Evolutionary conservation across 1,284 basidiomycete genomes (phyloP), one percentile per base, ranked within the genome.

Genomic region (Marasmius oreades): DNA sequence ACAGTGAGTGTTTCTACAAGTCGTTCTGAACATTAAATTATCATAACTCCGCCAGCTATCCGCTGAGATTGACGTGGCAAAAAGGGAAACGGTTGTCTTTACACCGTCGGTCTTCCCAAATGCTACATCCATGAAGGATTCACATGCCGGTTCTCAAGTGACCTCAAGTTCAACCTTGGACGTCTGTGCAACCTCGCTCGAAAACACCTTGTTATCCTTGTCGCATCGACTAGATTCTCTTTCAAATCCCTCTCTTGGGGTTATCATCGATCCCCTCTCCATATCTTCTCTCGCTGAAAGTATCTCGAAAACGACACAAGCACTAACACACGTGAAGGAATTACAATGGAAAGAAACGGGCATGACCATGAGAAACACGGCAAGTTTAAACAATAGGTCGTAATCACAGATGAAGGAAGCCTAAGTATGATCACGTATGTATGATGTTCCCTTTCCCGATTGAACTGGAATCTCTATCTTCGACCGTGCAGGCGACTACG

Each of bases 251-350:
- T 61, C 61, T 47, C 58, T 70, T 31, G 28, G 28, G 26, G 44
- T 80, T 7, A 33, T 33, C 12, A 50, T 50, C 51, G 85, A 90
- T 62, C 74, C 77, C 22, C 55, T 63, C 18, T 71, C 77, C 16
- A 79, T 92, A 52, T 79, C 77, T 24, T 71, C 75, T 47, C 83
- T 81, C 3, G 87, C 88, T n/a, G 86, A 90, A 59, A 81, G 86
- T 1, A 87, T 92, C 46, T 69, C 73, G 46, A 88, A 84, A 65
- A 82, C 87, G 12, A 77, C 82, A 2, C 77, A 82, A 60, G 87
- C 88, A 10, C 70, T 91, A 55, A 69, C 71, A 6, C 77, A 85
- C 56, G 78, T 88, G 52, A 81, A 77, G 58, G 76, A 84, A 59
- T 69, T 90, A 51, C 80, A 82, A 59, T 69, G 70, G 68, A 72